phyloP scores from a whole-genome alignment of 1,284 basidiomycete genomes.

The Agroathelia rolfsii region DNA sequence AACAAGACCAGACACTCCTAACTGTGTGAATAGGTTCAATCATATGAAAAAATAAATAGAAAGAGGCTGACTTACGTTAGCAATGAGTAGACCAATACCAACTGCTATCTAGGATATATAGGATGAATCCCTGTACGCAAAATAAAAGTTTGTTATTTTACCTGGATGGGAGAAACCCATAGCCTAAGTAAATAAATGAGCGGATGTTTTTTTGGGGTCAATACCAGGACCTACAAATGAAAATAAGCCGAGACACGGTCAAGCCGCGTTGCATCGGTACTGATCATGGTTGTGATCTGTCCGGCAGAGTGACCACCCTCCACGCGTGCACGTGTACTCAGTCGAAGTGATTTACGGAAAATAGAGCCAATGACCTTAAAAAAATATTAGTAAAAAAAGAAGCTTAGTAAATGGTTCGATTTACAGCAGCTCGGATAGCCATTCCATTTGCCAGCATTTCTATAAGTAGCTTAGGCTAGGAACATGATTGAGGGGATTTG shows the following conservation, averaged over 20 bases:
- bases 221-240: constrained; percentile 34
- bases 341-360: constrained; percentile 61
- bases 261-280: constrained; percentile 46
- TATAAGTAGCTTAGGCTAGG: constrained; percentile 12
- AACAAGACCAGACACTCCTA: constrained; percentile 62
- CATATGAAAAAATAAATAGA: constrained; percentile 13
- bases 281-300: constrained; percentile 65
- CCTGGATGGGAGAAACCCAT: constrained; percentile 49
- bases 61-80: constrained; percentile 30
- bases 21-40: too few species aligned
- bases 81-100: constrained; percentile 56
- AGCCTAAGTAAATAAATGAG: constrained; percentile 26
- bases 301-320: constrained; percentile 54
- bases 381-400: constrained; percentile 10
- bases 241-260: constrained; percentile 36
- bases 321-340: constrained; percentile 54
- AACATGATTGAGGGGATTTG: background rate
- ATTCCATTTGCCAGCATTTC: constrained; percentile 28
- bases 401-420: constrained; percentile 8
- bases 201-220: constrained; percentile 7
- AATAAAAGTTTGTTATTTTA: constrained; percentile 13
- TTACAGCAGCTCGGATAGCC: constrained; percentile 24
- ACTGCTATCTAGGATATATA: constrained; percentile 36
- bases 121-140: background rate
- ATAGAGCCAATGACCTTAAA: constrained; percentile 52